Conservation (phyloP, 1,284 basidiomycete species). For the Xanthoconium separans region DNA sequence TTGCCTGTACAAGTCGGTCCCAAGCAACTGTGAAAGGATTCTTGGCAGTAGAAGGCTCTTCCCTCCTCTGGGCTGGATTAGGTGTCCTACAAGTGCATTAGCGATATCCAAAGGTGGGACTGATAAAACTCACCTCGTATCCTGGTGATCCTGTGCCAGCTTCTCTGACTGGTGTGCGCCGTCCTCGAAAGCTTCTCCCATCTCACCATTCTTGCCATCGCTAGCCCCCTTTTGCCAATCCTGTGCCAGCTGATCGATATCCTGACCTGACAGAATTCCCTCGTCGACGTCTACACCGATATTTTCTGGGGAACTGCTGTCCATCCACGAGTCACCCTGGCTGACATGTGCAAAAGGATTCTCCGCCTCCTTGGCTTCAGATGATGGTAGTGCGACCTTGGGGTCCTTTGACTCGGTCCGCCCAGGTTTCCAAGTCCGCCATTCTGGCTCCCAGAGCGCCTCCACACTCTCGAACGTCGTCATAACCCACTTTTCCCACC, state of each 20-base stretch:
- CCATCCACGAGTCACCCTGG: conserved; percentile 13
- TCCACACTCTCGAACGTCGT: conserved; percentile 86
- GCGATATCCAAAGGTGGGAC: neutral
- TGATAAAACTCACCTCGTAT: conserved; percentile 2
- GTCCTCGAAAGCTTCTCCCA: conserved; percentile 30
- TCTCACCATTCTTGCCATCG: conserved; percentile 26
- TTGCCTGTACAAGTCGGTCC: conserved; percentile 20
- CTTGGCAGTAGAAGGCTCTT: neutral
- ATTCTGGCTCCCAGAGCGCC: conserved; percentile 64
- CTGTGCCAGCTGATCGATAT: conserved; percentile 41
- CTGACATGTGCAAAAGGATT: conserved; percentile 30
- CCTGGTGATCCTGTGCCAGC: neutral
- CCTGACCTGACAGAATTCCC: conserved; percentile 50
- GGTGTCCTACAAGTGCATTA: conserved; percentile 4
- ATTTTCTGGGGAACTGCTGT: conserved; percentile 13
- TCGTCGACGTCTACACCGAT: conserved; percentile 54
- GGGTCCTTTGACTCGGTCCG: neutral
- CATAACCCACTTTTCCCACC: conserved; percentile 71
- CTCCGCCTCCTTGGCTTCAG: conserved; percentile 7
- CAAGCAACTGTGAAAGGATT: conserved; percentile 30
- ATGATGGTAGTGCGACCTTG: neutral
- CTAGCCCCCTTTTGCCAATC: conserved; percentile 36
- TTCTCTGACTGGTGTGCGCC: conserved; percentile 10
- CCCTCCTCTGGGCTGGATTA: neutral
- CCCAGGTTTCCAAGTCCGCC: conserved; percentile 57